A percentile compares a stretch with the other conserved stretches of the same genome.
Conservation (phyloP, 2,329 filamentous ascomycete species). For the Nigrograna mackinnonii region DNA sequence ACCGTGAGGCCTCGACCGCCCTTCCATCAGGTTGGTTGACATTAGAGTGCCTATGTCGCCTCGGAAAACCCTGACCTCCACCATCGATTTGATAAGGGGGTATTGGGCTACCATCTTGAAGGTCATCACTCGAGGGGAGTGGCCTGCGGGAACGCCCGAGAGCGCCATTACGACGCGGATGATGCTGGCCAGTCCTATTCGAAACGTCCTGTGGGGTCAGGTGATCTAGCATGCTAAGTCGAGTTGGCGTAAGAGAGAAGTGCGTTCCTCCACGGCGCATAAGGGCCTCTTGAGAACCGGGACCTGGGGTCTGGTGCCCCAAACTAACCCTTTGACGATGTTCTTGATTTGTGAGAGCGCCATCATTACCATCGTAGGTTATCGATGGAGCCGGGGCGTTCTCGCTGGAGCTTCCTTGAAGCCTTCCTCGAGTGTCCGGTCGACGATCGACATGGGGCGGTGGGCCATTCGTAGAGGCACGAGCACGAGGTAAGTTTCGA, state of each 20-base stretch:
- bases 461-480: too few relatives aligned
- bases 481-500: too few relatives aligned
- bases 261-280: conserved; percentile 3
- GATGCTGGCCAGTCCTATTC: conserved; percentile 10
- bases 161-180: not conserved
- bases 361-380: not conserved
- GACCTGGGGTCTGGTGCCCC: conserved; percentile 9
- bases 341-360: not conserved
- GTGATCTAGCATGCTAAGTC: conserved; percentile 15
- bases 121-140: too few relatives aligned
- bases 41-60: too few relatives aligned
- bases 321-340: conserved; percentile 1
- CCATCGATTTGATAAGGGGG: too few relatives aligned
- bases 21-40: too few relatives aligned
- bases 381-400: conserved; percentile 14
- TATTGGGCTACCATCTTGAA: too few relatives aligned
- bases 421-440: conserved; percentile 5
- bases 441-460: conserved; percentile 5
- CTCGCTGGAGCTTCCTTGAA: conserved; percentile 24
- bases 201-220: conserved; percentile 14
- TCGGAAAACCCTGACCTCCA: too few relatives aligned
- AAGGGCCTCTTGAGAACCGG: conserved; percentile 2
- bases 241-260: conserved; percentile 4
- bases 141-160: conserved; percentile 4
- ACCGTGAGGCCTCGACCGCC: conserved; percentile 3